These are phyloP conservation scores for Ascochyta fabae DNA, from an alignment of 2,329 filamentous ascomycete genomes.

Conservation along the genomic window DNA sequence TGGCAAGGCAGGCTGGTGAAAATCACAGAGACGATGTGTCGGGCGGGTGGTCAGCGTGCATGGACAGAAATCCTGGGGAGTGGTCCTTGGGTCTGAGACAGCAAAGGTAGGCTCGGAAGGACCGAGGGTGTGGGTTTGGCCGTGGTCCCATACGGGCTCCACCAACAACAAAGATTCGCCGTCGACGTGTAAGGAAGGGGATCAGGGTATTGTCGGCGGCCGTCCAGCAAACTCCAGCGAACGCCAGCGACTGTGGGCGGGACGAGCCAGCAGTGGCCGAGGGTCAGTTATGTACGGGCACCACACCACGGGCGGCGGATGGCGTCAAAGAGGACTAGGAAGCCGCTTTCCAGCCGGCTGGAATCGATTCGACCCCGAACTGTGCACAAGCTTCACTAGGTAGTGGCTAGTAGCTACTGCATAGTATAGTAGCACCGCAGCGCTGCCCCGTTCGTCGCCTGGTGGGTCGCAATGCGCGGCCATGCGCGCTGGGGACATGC, in stretches of 20 bases:
- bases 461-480: conserved; percentile 17
- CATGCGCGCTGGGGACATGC: conserved; percentile 16
- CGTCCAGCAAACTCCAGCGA: conserved; percentile 18
- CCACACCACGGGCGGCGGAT: conserved; percentile 5
- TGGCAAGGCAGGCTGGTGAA: conserved; percentile 17
- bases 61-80: conserved; percentile 22
- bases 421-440: conserved; percentile 20
- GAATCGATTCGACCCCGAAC: conserved; percentile 34
- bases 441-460: conserved; percentile 25
- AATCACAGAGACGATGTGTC: conserved; percentile 35
- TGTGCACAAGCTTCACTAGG: conserved; percentile 36
- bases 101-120: conserved; percentile 33
- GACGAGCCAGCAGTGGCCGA: conserved; percentile 20
- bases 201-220: not conserved
- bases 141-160: conserved; percentile 10
- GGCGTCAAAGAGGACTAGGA: conserved; percentile 23
- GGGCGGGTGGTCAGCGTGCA: conserved; percentile 20
- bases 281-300: conserved; percentile 33
- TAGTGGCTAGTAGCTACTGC: conserved; percentile 15
- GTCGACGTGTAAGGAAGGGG: not conserved
- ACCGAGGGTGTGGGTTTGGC: conserved; percentile 30
- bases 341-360: conserved; percentile 35
- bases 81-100: conserved; percentile 40
- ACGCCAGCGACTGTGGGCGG: conserved; percentile 16
- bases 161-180: conserved; percentile 1